These are phyloP conservation scores for Monosporozyma solicola DNA, from an alignment of 805 yeast genomes.

Conservation along the genomic window DNA sequence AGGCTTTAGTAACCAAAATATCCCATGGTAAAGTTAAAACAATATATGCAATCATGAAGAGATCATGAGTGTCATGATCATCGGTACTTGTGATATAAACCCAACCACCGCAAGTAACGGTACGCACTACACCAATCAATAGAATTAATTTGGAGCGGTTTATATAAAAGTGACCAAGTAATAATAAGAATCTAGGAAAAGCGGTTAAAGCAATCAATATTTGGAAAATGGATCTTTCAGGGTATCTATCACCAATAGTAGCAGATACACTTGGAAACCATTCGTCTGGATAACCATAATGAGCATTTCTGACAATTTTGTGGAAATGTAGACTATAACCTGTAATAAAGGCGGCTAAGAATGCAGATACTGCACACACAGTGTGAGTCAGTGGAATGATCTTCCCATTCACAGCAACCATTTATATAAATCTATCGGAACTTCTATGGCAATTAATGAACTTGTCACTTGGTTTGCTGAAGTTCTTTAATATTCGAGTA, in stretches of 20 bases:
- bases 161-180: slow-evolving; percentile 39
- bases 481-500: neutral
- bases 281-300: slow-evolving; percentile 89
- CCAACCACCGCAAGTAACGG: slow-evolving; percentile 98
- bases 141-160: slow-evolving; percentile 15
- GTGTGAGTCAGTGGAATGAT: slow-evolving; percentile 67
- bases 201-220: slow-evolving; percentile 85
- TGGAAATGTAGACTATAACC: slow-evolving; percentile 75
- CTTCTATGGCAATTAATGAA: neutral
- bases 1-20: slow-evolving; percentile 44
- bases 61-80: slow-evolving; percentile 92
- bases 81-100: slow-evolving; percentile 95
- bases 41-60: slow-evolving; percentile 88
- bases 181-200: slow-evolving; percentile 75
- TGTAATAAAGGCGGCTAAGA: slow-evolving; percentile 60
- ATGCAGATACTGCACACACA: slow-evolving; percentile 62
- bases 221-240: slow-evolving; percentile 90
- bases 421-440: neutral
- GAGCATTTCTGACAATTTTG: slow-evolving; percentile 81
- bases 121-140: slow-evolving; percentile 68
- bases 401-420: slow-evolving; percentile 48
- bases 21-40: slow-evolving; percentile 91
- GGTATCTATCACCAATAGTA: slow-evolving; percentile 93
- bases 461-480: neutral
- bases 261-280: slow-evolving; percentile 99